phyloP scores from a whole-genome alignment of 768 basidiomycete genomes.

The Rhodosporidiobolus odoratus region DNA sequence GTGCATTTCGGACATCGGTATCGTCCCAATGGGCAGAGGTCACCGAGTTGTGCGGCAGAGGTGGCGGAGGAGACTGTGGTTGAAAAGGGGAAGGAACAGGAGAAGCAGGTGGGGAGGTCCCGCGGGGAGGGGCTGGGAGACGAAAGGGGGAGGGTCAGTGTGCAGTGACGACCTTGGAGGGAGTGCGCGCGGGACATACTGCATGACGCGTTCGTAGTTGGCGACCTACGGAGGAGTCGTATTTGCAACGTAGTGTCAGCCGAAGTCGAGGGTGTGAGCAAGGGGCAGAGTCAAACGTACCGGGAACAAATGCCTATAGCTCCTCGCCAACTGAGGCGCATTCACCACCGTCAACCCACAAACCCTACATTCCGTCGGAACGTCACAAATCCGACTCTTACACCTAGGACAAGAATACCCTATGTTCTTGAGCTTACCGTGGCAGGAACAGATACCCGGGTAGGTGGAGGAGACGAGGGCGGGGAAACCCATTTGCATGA shows the following conservation, averaged over 20 bases:
- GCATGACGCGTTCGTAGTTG: conserved; percentile 15
- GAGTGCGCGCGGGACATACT: too few relatives aligned
- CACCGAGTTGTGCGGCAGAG: conserved; percentile 53
- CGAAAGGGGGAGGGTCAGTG: conserved; percentile 48
- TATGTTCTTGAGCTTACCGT: conserved; percentile 82
- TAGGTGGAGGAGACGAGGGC: conserved; percentile 73
- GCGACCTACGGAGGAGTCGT: conserved; percentile 16
- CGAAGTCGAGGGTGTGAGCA: neutral
- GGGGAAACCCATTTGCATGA: conserved; percentile 99
- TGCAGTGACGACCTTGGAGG: conserved; percentile 44
- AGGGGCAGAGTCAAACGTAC: conserved; percentile 49
- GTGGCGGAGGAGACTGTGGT: conserved; percentile 42
- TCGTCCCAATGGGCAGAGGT: conserved; percentile 74
- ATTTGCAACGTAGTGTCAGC: neutral
- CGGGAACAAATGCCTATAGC: conserved; percentile 92
- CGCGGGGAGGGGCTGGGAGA: conserved; percentile 37
- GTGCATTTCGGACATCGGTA: conserved; percentile 83
- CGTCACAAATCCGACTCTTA: conserved; percentile 87
- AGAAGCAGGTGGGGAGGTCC: conserved; percentile 58
- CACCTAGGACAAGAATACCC: conserved; percentile 96
- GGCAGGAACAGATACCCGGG: conserved; percentile 84
- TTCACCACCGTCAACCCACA: conserved; percentile 97
- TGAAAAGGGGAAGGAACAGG: conserved; percentile 66
- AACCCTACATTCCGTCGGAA: conserved; percentile 95
- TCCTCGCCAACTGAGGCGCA: conserved; percentile 91